Evolutionary conservation across 148 eudicot species (phyloP).

Genomic region (Cornus suecica): DNA sequence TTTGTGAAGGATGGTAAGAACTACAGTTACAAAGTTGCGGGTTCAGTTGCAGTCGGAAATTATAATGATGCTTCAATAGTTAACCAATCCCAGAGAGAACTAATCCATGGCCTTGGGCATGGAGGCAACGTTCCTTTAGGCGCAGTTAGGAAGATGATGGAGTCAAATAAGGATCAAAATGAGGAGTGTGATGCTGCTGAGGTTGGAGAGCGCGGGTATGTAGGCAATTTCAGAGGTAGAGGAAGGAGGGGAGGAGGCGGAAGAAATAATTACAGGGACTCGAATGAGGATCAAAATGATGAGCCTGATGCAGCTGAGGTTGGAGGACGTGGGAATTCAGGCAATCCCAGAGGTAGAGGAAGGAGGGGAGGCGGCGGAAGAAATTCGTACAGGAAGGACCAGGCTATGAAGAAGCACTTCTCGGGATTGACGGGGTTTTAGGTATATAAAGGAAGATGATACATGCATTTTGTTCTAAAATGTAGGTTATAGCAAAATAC

Average conservation of each 20-base stretch:
- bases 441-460: background rate
- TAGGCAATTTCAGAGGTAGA: slow-evolving; percentile 18
- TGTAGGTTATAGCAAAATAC: background rate
- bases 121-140: slow-evolving; percentile 88
- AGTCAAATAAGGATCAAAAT: slow-evolving; percentile 29
- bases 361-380: slow-evolving; percentile 26
- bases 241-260: slow-evolving; percentile 26
- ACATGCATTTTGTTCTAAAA: background rate
- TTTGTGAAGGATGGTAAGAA: slow-evolving; percentile 96
- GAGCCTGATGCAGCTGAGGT: slow-evolving; percentile 22
- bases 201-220: slow-evolving; percentile 40
- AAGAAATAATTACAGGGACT: slow-evolving; percentile 34
- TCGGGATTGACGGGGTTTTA: slow-evolving; percentile 55
- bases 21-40: slow-evolving; percentile 93
- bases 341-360: slow-evolving; percentile 22
- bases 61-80: slow-evolving; percentile 63
- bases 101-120: slow-evolving; percentile 83
- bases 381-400: slow-evolving; percentile 57
- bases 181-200: slow-evolving; percentile 27
- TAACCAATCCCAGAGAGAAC: slow-evolving; percentile 59
- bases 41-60: slow-evolving; percentile 74
- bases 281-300: slow-evolving; percentile 28
- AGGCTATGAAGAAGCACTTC: slow-evolving; percentile 81
- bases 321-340: slow-evolving; percentile 40
- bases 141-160: slow-evolving; percentile 49